Conservation (phyloP, 768 basidiomycete species). For the Cantharellus anzutake region DNA sequence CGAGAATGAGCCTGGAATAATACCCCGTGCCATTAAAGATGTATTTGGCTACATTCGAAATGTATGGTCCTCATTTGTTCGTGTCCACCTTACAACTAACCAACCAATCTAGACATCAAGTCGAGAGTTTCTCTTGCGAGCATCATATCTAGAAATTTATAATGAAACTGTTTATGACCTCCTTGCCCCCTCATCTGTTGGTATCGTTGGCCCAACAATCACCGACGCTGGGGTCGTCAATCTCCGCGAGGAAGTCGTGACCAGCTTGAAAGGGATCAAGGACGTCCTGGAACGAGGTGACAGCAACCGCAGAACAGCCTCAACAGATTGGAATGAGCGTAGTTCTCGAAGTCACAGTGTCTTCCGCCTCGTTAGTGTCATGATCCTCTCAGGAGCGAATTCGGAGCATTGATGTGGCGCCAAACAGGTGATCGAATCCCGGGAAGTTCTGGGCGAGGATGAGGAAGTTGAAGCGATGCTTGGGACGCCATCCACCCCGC, state of each 20-base stretch:
- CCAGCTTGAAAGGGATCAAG: conserved; percentile 65
- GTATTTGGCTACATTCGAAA: conserved; percentile 65
- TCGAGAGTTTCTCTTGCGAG: conserved; percentile 85
- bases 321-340: conserved; percentile 97
- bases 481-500: conserved; percentile 27
- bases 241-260: conserved; percentile 84
- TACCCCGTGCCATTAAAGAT: conserved; percentile 81
- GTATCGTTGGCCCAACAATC: conserved; percentile 30
- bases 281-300: conserved; percentile 77
- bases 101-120: conserved; percentile 30
- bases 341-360: conserved; percentile 91
- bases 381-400: neutral
- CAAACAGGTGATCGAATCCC: conserved; percentile 44
- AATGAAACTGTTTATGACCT: conserved; percentile 82
- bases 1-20: conserved; percentile 79
- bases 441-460: conserved; percentile 31
- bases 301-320: conserved; percentile 72
- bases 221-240: conserved; percentile 57
- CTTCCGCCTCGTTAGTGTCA: conserved; percentile 53
- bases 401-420: neutral
- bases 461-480: neutral
- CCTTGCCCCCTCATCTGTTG: conserved; percentile 40
- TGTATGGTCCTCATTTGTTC: neutral
- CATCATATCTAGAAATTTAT: conserved; percentile 95
- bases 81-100: neutral